Evolutionary conservation across 306 rosid species (phyloP), one percentile per base, ranked within the genome.

Genomic region (Luffa acutangula): DNA sequence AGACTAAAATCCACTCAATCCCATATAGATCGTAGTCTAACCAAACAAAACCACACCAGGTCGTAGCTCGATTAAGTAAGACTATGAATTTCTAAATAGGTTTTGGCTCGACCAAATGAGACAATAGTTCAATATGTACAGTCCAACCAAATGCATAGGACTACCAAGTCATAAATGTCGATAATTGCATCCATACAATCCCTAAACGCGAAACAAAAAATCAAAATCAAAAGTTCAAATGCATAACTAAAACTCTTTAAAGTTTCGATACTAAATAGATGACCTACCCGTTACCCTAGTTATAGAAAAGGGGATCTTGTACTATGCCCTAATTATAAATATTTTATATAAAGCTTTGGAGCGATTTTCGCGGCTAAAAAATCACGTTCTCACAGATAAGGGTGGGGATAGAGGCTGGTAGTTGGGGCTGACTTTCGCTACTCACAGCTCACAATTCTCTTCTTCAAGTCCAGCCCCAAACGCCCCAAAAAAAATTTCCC

Each of bases 401-500:
- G 46, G 59, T 4, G 15, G 18, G 10, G 17, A 59, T 3, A 3
- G 51, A 45, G 76, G 76, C 8, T 6, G 56, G 20, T 46, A 3
- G 77, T 46, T 71, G 77, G 58, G 57, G 41, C 77, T 71, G 77
- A 71, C 77, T 72, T 48, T 31, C 58, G 7, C 42, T 25, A 31
- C 59, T 46, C 59, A 72, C 59, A 72, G 77, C 77, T 72, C 57
- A 72, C 54, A 39, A 13, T 48, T 71, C 56, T 5, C 6, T 71
- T 71, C 6, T 64, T 0, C 31, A 45, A 71, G 57, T 71, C 57
- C 76, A 45, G 41, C 34, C 39, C 76, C 57, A 71, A n/a, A 70
- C 6, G 36, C 75, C 53, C 53, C 75, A n/a, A 69, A 45, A 45
- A 9, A 9, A 2, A 3, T 49, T 10, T 2, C 17, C 17, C 3